Conservation (phyloP, 495 filamentous ascomycete genomes). For the Rostrohypoxylon terebratum region DNA sequence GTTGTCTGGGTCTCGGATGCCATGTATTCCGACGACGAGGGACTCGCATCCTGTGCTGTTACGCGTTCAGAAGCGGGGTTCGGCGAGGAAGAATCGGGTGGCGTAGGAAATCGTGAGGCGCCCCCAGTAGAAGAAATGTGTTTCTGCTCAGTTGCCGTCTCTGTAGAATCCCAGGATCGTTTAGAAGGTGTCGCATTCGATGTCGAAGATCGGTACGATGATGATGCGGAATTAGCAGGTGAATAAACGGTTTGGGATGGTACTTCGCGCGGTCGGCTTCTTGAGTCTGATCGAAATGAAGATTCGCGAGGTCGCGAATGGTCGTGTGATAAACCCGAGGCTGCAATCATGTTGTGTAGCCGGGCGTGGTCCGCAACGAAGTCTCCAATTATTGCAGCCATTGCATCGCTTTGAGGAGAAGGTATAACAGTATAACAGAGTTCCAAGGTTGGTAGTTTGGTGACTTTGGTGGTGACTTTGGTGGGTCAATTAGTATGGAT, state of each 20-base stretch:
- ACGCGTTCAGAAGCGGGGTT: conserved; percentile 54
- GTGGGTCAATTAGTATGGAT: conserved; percentile 21
- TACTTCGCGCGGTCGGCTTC: conserved; percentile 54
- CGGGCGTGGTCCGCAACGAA: conserved; percentile 59
- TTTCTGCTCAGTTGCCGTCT: conserved; percentile 36
- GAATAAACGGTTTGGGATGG: conserved; percentile 48
- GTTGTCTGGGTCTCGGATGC: conserved; percentile 48
- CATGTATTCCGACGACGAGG: conserved; percentile 51
- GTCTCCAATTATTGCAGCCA: conserved; percentile 63
- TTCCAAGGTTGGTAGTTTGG: background rate
- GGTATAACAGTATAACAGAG: background rate
- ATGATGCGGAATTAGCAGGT: conserved; percentile 44
- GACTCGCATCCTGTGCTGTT: conserved; percentile 50
- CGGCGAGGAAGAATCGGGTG: conserved; percentile 62
- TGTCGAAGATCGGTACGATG: conserved; percentile 38
- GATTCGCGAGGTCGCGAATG: conserved; percentile 56
- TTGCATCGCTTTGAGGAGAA: conserved; percentile 48
- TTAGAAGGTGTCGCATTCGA: conserved; percentile 47
- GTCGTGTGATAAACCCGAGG: conserved; percentile 50
- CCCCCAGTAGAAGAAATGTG: conserved; percentile 48
- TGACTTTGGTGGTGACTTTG: conserved; percentile 5
- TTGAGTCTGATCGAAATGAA: conserved; percentile 54
- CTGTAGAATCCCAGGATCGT: conserved; percentile 47
- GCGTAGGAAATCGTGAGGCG: conserved; percentile 60
- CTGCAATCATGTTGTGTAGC: conserved; percentile 60